phyloP scores from a whole-genome alignment of 768 basidiomycete genomes.

The Tricholoma hemisulphureum region DNA sequence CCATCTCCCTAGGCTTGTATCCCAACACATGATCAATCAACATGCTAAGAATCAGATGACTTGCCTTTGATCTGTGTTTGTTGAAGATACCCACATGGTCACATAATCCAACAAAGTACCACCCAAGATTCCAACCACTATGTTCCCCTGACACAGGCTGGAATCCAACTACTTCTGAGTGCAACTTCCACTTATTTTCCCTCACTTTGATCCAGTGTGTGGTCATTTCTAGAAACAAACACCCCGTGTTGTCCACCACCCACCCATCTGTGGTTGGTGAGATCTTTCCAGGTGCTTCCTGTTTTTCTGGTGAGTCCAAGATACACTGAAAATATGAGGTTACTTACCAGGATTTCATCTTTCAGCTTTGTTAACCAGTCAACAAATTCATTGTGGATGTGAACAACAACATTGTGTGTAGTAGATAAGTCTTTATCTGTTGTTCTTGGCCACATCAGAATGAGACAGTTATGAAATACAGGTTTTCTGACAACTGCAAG shows the following conservation, averaged over 20 bases:
- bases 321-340: conserved; percentile 11
- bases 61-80: too few species aligned
- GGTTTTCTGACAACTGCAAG: conserved; percentile 4
- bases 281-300: conserved; percentile 20
- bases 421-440: conserved; percentile 3
- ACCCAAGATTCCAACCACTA: conserved; percentile 13
- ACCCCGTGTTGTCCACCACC: conserved; percentile 17
- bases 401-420: conserved; percentile 11
- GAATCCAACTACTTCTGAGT: conserved; percentile 20
- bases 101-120: conserved; percentile 21
- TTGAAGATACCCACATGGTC: conserved; percentile 22
- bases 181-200: conserved; percentile 19
- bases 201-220: conserved; percentile 22
- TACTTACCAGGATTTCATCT: conserved; percentile 10
- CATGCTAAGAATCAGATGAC: too few species aligned
- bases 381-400: conserved; percentile 18
- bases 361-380: not conserved
- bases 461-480: conserved; percentile 6
- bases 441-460: conserved; percentile 9
- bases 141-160: too few species aligned
- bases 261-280: conserved; percentile 19
- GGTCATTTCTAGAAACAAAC: conserved; percentile 23
- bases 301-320: conserved; percentile 5
- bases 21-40: too few species aligned
- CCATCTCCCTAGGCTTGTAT: too few species aligned